Evolutionary conservation across 1,284 basidiomycete species (phyloP), one percentile per base, ranked within the genome.

Genomic region (Cutaneotrichosporon sp.): DNA sequence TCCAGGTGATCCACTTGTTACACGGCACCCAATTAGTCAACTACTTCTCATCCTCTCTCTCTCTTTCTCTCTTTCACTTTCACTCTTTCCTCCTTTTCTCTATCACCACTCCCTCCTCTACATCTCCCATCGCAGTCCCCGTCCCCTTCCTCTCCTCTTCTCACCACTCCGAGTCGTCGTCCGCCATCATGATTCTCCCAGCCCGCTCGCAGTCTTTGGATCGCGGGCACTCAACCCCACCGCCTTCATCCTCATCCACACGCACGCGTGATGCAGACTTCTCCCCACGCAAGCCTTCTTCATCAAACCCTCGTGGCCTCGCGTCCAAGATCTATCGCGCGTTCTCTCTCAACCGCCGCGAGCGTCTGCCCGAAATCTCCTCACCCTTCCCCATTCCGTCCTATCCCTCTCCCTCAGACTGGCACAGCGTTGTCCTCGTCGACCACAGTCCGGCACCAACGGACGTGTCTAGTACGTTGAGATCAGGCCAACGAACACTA

Each of bases 261-360:
- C 10, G 4, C 29, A 4, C 29, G n/a, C 17, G n/a, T 20, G 35
- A 38, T 8, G 20, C 35, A 31, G 35, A 38, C 35, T 38, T 38
- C 20, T 38, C 35, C 5, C 35, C 35, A 11, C 35, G 16, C 17
- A n/a, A n/a, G 19, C 11, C 35, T n/a, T 11, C 29, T n/a, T n/a
- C n/a, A n/a, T n/a, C n/a, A 17, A 12, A 34, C 14, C 33, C 7
- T 34, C 33, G 33, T 34, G 33, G 33, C 33, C 14, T 55, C 11
- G 31, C 41, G 10, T 19, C 44, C 27, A 51, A 48, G 41, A n/a
- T 55, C 35, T 32, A 46, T 5, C 39, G 49, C 24, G 49, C 54
- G 14, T 45, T 55, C 31, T 46, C 50, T 31, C 3, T 46, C 34
- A 14, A 26, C 42, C 44, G 44, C 22, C 42, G 41, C n/a, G 27